phyloP scores from a whole-genome alignment of 768 basidiomycete species.

The Suillus ampliporus region DNA sequence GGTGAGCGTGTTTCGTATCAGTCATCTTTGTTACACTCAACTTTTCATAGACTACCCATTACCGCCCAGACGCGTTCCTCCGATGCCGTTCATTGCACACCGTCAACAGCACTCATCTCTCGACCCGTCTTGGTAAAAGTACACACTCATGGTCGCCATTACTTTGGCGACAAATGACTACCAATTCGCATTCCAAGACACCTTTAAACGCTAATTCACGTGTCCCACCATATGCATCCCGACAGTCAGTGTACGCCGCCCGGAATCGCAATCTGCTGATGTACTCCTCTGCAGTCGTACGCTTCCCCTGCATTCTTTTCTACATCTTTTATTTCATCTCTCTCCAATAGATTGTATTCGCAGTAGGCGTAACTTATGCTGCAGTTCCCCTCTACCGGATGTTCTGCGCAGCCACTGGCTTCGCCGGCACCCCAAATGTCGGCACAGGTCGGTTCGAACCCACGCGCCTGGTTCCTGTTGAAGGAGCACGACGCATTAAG shows the following conservation, averaged over 20 bases:
- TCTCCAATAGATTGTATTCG: slow-evolving; percentile 67
- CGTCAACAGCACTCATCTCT: neutral
- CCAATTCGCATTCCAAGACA: slow-evolving; percentile 1
- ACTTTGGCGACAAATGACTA: slow-evolving; percentile 9
- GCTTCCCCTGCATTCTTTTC: slow-evolving; percentile 30
- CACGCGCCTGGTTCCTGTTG: slow-evolving; percentile 80
- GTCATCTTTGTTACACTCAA: neutral
- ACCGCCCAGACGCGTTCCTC: neutral
- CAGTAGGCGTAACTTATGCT: slow-evolving; percentile 90
- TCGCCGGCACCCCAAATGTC: slow-evolving; percentile 92
- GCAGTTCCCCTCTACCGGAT: slow-evolving; percentile 97
- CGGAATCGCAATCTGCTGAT: slow-evolving; percentile 78
- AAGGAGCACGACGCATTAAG: slow-evolving; percentile 76
- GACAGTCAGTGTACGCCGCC: slow-evolving; percentile 53
- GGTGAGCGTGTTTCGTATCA: neutral
- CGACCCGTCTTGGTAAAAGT: neutral
- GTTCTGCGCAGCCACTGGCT: slow-evolving; percentile 98
- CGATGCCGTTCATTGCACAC: slow-evolving; percentile 6
- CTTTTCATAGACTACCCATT: slow-evolving; percentile 3
- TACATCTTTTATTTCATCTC: slow-evolving; percentile 11
- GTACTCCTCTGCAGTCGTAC: slow-evolving; percentile 84
- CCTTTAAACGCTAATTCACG: slow-evolving; percentile 20
- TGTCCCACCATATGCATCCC: slow-evolving; percentile 34
- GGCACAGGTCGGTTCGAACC: slow-evolving; percentile 85
- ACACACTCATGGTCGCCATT: neutral